A percentile compares a stretch with the other conserved stretches of the same genome.
phyloP scores from a whole-genome alignment of 352 stramenopile species.

The Pythium biforme region DNA sequence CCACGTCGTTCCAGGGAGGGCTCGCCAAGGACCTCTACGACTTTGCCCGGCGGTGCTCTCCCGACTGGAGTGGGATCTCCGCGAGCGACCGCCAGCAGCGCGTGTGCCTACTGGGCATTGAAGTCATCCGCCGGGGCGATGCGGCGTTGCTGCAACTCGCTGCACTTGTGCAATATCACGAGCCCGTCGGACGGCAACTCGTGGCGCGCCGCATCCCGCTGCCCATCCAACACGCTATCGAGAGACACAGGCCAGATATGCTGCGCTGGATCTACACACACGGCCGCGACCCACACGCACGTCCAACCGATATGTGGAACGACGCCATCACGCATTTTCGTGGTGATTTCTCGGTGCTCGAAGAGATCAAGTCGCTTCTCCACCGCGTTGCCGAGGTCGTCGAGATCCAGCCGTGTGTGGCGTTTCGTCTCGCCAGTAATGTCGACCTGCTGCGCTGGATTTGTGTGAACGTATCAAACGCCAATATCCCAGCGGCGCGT shows the following conservation, averaged over 20 bases:
- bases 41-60: constrained; percentile 3
- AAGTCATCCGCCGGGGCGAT: constrained; percentile 17
- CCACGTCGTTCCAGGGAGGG: constrained; percentile 20
- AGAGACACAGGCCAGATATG: constrained; percentile 12
- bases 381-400: neutral
- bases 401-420: neutral
- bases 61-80: constrained; percentile 5
- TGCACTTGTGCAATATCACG: constrained; percentile 3
- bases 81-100: constrained; percentile 12
- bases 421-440: constrained; percentile 6
- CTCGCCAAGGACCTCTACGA: constrained; percentile 12
- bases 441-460: constrained; percentile 12
- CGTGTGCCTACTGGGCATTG: constrained; percentile 12
- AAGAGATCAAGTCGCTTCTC: constrained; percentile 9
- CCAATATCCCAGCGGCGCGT: constrained; percentile 6
- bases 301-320: constrained; percentile 4
- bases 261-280: constrained; percentile 13
- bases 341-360: constrained; percentile 12
- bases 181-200: constrained; percentile 8
- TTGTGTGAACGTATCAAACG: neutral
- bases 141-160: constrained; percentile 11
- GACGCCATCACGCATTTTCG: constrained; percentile 10
- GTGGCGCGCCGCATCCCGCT: constrained; percentile 9
- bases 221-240: constrained; percentile 19
- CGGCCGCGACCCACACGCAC: neutral